Conservation (phyloP, 2,329 filamentous ascomycete genomes). For the Epichloe sp. region DNA sequence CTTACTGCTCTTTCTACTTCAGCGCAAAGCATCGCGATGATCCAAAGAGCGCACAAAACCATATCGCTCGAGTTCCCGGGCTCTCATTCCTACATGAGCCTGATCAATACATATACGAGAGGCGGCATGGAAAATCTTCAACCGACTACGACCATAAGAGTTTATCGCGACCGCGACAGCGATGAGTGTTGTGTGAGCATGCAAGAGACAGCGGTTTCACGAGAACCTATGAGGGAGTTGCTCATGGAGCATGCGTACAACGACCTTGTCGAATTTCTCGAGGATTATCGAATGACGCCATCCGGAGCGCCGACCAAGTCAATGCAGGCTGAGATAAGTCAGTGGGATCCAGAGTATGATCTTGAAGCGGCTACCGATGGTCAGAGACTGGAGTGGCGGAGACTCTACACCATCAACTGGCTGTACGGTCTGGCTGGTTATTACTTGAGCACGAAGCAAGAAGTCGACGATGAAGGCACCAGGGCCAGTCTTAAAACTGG, state of each 20-base stretch:
- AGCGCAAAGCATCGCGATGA: conserved; percentile 14
- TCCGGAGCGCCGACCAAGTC: conserved; percentile 32
- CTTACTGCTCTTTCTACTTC: not conserved
- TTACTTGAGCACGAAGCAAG: conserved; percentile 16
- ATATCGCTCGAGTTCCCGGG: conserved; percentile 34
- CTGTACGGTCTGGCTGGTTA: conserved; percentile 37
- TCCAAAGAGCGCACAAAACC: conserved; percentile 22
- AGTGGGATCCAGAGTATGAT: conserved; percentile 30
- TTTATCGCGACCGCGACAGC: not conserved
- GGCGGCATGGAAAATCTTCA: conserved; percentile 20
- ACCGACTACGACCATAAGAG: conserved; percentile 3
- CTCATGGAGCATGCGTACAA: conserved; percentile 28
- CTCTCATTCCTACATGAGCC: conserved; percentile 28
- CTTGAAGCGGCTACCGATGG: conserved; percentile 23
- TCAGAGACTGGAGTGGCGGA: conserved; percentile 31
- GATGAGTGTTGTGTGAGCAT: not conserved
- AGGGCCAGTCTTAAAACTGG: not conserved
- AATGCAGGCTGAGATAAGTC: conserved; percentile 23
- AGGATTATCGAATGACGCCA: conserved; percentile 30
- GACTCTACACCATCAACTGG: conserved; percentile 36
- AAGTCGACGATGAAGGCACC: not conserved
- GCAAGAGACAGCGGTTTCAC: not conserved
- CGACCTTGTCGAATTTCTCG: conserved; percentile 30
- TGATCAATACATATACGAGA: conserved; percentile 27
- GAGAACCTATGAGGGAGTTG: conserved; percentile 29